Conservation (phyloP, 2,329 filamentous ascomycete species). For the Domatiomyces globalis region DNA sequence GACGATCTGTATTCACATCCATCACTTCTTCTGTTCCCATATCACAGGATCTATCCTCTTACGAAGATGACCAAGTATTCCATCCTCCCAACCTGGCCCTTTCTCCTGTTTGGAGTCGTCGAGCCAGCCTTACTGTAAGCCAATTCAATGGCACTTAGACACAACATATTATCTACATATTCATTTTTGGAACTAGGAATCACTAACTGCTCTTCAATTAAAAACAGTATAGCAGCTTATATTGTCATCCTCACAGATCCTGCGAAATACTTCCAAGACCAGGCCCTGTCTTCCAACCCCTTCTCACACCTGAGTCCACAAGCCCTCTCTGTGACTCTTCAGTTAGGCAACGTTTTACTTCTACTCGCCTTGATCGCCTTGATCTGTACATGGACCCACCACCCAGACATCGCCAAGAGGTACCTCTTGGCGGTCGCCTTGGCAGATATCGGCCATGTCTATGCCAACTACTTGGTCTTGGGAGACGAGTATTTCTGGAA, state of each 20-base stretch:
- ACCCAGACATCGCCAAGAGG: constrained; percentile 50
- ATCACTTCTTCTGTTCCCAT: no score
- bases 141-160: not conserved
- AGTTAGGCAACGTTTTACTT: constrained; percentile 57
- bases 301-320: constrained; percentile 21
- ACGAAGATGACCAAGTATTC: constrained; percentile 26
- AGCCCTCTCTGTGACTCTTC: constrained; percentile 45
- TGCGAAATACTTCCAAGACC: constrained; percentile 49
- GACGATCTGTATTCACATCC: no score
- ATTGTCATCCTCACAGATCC: constrained; percentile 40
- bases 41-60: not conserved
- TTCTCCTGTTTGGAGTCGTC: constrained; percentile 51
- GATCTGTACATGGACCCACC: constrained; percentile 49
- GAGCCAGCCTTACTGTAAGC: constrained; percentile 56
- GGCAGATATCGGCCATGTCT: constrained; percentile 55
- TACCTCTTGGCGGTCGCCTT: constrained; percentile 52
- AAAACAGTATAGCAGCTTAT: constrained; percentile 21
- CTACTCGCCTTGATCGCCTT: constrained; percentile 51
- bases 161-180: not conserved
- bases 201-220: not conserved
- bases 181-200: no score
- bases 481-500: constrained; percentile 42
- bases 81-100: constrained; percentile 48
- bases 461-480: constrained; percentile 45
- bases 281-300: constrained; percentile 29